These are phyloP conservation scores for Dendrobium huoshanense DNA, from an alignment of 106 monocot species.

Conservation along the genomic window DNA sequence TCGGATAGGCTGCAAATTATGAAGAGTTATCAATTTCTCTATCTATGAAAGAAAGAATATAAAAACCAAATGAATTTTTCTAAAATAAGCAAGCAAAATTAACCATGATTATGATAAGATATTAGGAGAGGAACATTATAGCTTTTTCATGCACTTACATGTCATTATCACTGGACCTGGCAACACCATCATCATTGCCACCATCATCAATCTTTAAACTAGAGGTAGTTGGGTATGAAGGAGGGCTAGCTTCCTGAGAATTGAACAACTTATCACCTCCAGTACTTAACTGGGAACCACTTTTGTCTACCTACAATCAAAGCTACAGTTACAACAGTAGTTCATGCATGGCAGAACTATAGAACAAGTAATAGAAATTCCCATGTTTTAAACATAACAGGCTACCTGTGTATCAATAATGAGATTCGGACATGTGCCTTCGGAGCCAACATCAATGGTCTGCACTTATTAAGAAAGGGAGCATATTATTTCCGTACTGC, in stretches of 20 bases:
- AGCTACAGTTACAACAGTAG: neutral
- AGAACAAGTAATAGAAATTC: constrained; percentile 1
- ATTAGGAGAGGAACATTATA: neutral
- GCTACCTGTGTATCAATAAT: constrained; percentile 11
- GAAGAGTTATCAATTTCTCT: neutral
- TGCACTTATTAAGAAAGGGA: constrained; percentile 7
- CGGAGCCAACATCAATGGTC: constrained; percentile 9
- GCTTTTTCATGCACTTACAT: constrained; percentile 1
- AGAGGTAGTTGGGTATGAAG: constrained; percentile 6
- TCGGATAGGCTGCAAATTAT: neutral
- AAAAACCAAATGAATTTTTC: neutral
- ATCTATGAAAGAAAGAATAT: neutral
- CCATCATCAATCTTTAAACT: constrained; percentile 12
- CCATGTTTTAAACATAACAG: neutral
- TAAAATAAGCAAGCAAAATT: neutral
- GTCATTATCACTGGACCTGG: neutral
- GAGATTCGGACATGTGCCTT: neutral
- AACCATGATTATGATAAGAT: neutral
- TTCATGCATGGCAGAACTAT: neutral
- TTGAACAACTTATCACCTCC: constrained; percentile 13
- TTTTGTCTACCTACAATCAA: constrained; percentile 22
- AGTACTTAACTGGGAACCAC: constrained; percentile 7
- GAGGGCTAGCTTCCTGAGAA: constrained; percentile 3
- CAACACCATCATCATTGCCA: neutral
- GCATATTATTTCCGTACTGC: neutral